Evolutionary conservation across 2,329 filamentous ascomycete genomes (phyloP), one percentile per base, ranked within the genome.

Genomic region (Rhytidhysteron rufulum): DNA sequence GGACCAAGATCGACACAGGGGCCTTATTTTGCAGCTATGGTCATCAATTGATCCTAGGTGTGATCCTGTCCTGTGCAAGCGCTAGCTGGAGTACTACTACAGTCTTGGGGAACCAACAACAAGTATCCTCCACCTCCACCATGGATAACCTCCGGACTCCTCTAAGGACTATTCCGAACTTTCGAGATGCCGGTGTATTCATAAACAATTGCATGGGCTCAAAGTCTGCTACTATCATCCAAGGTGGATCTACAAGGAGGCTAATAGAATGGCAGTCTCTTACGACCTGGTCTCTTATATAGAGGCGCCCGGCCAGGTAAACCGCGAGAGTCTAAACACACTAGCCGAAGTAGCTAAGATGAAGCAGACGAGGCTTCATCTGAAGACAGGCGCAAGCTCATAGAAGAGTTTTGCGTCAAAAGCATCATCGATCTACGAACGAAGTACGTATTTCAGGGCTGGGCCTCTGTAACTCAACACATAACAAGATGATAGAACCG

Each of bases 381-480:
- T 16, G 59, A 71, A 25, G 89, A 95, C 64, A 77, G 78, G 41
- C 60, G 70, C 24, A 67, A 71, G 22, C 72, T 95, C 9, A 64
- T 70, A 8, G 65, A 80, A 6, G 73, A 80, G 22, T 75, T 83
- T 50, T 73, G 77, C 17, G 78, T 95, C 48, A 78, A 74, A 49
- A 87, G 82, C 2, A 78, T 95, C 30, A 77, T 95, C 44, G 89
- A 95, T 67, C 70, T 95, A 9, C 79, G 89, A 41, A 87, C 88
- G 46, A 80, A 83, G 80, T 87, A 73, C 44, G 63, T 39, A 16
- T 34, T 41, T n/a, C 16, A n/a, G 11, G 21, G 2, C 6, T 11
- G 11, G 4, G 33, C 20, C 5, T 16, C 33, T 40, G 18, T 9
- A 2, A n/a, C 15, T 27, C 22, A 37, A 20, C 37, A 16, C 41